Percentiles rank a stretch among this genome's conserved stretches.
Conservation (phyloP, 192 early-diverging fungal species). For the Mortierella claussenii region DNA sequence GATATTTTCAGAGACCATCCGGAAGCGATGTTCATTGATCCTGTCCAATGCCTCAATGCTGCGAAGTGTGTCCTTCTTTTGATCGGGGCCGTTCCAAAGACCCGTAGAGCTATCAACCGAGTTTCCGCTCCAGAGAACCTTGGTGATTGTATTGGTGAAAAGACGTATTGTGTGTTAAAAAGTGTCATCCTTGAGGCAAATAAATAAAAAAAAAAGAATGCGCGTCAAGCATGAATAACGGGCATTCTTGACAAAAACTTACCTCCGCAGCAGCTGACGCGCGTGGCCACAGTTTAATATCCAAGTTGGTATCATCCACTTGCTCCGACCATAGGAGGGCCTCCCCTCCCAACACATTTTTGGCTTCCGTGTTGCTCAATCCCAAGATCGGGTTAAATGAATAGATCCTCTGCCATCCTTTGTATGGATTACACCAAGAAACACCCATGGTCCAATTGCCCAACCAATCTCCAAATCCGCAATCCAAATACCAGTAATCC, state of each 20-base stretch:
- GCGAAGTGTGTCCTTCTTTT: slow-evolving; percentile 59
- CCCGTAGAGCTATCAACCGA: slow-evolving; percentile 59
- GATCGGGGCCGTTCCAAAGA: slow-evolving; percentile 54
- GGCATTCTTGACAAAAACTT: not conserved
- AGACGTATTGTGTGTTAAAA: no score
- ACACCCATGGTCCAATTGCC: slow-evolving; percentile 51
- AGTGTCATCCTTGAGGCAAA: not conserved
- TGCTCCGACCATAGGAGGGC: slow-evolving; percentile 81
- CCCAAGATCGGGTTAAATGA: slow-evolving; percentile 72
- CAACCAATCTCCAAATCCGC: slow-evolving; percentile 78
- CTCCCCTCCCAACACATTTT: slow-evolving; percentile 78
- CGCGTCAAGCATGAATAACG: not conserved
- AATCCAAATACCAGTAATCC: slow-evolving; percentile 83
- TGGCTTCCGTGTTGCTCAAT: slow-evolving; percentile 58
- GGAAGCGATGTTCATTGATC: slow-evolving; percentile 78
- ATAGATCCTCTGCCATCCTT: slow-evolving; percentile 80
- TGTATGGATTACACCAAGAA: slow-evolving; percentile 73
- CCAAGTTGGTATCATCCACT: slow-evolving; percentile 71
- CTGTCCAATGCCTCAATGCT: slow-evolving; percentile 69
- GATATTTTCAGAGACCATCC: slow-evolving; percentile 74
- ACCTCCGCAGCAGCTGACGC: slow-evolving; percentile 76
- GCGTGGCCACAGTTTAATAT: slow-evolving; percentile 78
- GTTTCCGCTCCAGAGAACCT: slow-evolving; percentile 71
- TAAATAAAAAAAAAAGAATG: no score
- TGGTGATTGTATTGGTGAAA: no score